Base-by-base conservation (phyloP, 2,329 filamentous ascomycete genomes). In the Aspergillus phoenicis region DNA sequence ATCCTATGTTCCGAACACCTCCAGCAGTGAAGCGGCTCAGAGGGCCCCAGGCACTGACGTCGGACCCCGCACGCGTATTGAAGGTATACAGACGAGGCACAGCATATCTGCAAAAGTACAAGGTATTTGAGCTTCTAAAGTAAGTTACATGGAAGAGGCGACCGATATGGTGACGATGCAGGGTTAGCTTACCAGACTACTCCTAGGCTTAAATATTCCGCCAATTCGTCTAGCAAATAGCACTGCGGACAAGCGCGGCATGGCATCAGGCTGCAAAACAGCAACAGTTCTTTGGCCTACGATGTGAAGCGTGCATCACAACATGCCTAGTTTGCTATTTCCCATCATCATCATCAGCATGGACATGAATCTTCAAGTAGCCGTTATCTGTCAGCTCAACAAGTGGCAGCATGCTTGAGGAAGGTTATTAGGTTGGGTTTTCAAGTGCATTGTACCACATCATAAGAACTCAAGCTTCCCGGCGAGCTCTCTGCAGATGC, bases 91-190 rank as follows among this genome's bases (percentile, higher is more conserved):
- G 93, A 20, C 83, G 92, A 55, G 89, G 87, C 0, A 79, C 81
- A 17, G 82, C 81, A 56, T 91, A 93, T 68, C 78, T 97, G 43
- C 81, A 81, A 62, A 89, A 84, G 64, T 91, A 91, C 70, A 83
- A 84, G 60, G 87, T 91, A 64, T 97, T 96, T 74, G 94, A 98
- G 76, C 77, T 92, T 54, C 80, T 96, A 33, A 88, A 84, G 90
- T 91, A 66, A 67, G 75, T 39, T 11, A 48, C 8, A 20, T 8
- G n/a, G 22, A 11, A 36, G 30, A 30, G 28, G 28, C 28, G 28
- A 30, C 28, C 28, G 11, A 11, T 30, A 30, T 30, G 10, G 6
- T 45, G 15, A n/a, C 17, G 47, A 49, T 38, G 5, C 8, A 49
- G 24, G 20, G n/a, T 57, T 55, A 47, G 60, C 55, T 59, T 22